Conservation (phyloP, 345 rosid species). For the Gossypium anomalum region DNA sequence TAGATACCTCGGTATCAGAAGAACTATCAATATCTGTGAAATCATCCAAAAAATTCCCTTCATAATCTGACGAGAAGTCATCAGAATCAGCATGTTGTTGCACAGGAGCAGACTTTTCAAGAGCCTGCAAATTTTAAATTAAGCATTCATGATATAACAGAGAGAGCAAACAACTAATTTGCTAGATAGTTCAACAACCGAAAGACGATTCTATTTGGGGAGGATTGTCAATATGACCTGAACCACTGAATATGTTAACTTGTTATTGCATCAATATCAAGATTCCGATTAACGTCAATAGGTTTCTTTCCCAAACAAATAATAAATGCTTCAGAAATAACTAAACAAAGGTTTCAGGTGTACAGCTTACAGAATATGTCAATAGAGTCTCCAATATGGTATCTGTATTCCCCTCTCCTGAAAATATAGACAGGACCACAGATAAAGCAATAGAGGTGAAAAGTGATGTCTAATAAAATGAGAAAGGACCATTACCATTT, state of each 20-base stretch:
- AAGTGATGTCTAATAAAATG: not conserved
- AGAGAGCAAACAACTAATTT: not conserved
- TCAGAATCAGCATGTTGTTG: conserved; percentile 37
- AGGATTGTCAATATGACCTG: not conserved
- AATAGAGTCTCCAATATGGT: conserved; percentile 54
- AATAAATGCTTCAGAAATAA: not conserved
- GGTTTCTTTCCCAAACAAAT: not conserved
- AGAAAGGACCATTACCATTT: conserved; percentile 35
- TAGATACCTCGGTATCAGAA: conserved; percentile 61
- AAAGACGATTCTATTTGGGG: conserved; percentile 1
- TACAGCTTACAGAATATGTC: conserved; percentile 39
- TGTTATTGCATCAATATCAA: not conserved
- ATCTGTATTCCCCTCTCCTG: conserved; percentile 59
- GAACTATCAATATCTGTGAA: conserved; percentile 41
- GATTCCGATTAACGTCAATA: not conserved
- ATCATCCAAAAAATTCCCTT: conserved; percentile 43
- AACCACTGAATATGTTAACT: not conserved
- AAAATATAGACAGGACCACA: conserved; percentile 8
- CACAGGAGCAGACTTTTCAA: conserved; percentile 39
- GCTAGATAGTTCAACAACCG: not conserved
- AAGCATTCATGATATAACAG: not conserved
- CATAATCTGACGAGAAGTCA: conserved; percentile 43
- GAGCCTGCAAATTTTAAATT: conserved; percentile 41
- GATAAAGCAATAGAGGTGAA: conserved; percentile 1
- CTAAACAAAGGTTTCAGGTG: not conserved